Conservation (phyloP, 2,329 filamentous ascomycete species). For the Epichloe coenophiala region DNA sequence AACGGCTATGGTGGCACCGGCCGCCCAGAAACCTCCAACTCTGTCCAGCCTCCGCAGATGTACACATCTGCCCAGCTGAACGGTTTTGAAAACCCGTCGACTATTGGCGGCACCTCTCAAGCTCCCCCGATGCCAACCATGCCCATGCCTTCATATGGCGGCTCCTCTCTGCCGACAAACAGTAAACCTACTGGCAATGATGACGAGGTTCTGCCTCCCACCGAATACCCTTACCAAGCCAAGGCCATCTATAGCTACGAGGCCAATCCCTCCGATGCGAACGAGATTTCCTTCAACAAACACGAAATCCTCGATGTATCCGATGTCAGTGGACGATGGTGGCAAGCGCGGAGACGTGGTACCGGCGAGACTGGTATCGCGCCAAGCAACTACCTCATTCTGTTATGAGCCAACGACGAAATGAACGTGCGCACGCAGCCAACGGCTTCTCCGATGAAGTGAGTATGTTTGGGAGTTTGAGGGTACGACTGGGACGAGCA, state of each 20-base stretch:
- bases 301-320: constrained; percentile 95
- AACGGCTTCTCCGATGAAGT: constrained; percentile 5
- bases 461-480: background rate
- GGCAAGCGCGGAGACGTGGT: constrained; percentile 85
- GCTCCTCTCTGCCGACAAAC: constrained; percentile 23
- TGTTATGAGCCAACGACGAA: constrained; percentile 45
- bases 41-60: constrained; percentile 76
- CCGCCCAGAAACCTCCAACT: constrained; percentile 74
- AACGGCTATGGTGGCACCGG: constrained; percentile 57
- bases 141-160: constrained; percentile 23
- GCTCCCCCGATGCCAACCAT: constrained; percentile 28
- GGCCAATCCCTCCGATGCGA: constrained; percentile 92
- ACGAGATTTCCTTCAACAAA: constrained; percentile 95
- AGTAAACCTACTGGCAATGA: constrained; percentile 28
- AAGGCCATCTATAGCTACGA: constrained; percentile 99
- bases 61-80: constrained; percentile 92
- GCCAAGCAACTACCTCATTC: constrained; percentile 74
- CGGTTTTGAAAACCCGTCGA: constrained; percentile 91
- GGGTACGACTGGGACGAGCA: background rate
- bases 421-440: constrained; percentile 6
- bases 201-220: constrained; percentile 55
- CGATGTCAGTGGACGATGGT: constrained; percentile 94
- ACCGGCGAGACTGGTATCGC: constrained; percentile 88
- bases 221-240: constrained; percentile 91
- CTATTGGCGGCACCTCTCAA: constrained; percentile 56